Percentiles rank a stretch among this genome's conserved stretches.
Evolutionary conservation across 441 rosid genomes (phyloP).

Genomic region (Brassica balearica): DNA sequence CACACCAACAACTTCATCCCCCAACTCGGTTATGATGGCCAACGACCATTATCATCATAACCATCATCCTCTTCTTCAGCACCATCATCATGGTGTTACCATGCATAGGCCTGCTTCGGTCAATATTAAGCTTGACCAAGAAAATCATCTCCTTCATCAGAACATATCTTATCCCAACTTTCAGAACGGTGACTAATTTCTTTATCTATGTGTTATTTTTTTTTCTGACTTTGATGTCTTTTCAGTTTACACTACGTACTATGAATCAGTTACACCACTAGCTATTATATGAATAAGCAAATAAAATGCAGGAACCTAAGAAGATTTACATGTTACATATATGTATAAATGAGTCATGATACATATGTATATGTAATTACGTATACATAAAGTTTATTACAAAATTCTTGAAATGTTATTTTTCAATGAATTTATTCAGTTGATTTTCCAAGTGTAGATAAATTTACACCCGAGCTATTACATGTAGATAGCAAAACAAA

Average conservation of each 20-base stretch:
- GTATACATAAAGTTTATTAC: background rate
- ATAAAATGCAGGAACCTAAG: background rate
- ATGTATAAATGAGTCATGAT: background rate
- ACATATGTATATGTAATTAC: conserved; percentile 1
- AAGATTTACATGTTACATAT: conserved; percentile 2
- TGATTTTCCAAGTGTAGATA: background rate
- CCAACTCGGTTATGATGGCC: conserved; percentile 39
- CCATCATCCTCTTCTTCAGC: conserved; percentile 10
- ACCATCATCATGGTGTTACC: conserved; percentile 46
- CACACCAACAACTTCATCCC: conserved; percentile 34
- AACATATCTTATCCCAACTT: conserved; percentile 48
- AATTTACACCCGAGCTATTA: conserved; percentile 18
- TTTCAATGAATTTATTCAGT: background rate
- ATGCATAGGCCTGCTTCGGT: conserved; percentile 44
- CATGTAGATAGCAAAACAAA: background rate
- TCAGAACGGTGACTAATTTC: conserved; percentile 43
- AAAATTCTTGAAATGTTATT: background rate
- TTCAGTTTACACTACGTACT: background rate
- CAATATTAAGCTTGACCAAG: conserved; percentile 43
- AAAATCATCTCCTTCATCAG: conserved; percentile 37
- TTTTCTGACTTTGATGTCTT: too few species aligned
- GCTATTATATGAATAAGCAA: conserved; percentile 4
- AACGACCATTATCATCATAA: conserved; percentile 35
- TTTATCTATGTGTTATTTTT: background rate
- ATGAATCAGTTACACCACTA: conserved; percentile 4